Conservation (phyloP, 2,329 filamentous ascomycete genomes). For the Hypoxylon sp. region DNA sequence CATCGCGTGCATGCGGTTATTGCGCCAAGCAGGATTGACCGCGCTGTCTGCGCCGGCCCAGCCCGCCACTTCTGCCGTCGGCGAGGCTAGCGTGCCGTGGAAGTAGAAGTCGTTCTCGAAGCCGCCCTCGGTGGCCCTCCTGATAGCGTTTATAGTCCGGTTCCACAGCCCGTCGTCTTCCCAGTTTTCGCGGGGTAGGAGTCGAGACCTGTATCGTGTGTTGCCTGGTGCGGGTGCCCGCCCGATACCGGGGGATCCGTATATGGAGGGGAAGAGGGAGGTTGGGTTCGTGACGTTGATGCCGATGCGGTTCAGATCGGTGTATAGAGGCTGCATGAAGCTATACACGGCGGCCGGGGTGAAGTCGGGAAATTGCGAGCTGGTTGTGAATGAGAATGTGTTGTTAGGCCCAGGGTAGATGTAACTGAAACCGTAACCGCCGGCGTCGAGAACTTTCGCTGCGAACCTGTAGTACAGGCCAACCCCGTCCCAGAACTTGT, state of each 20-base stretch:
- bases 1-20: constrained; percentile 54
- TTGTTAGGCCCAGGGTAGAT: constrained; percentile 48
- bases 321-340: constrained; percentile 54
- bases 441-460: constrained; percentile 53
- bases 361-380: constrained; percentile 53
- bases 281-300: constrained; percentile 50
- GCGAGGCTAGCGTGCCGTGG: constrained; percentile 53
- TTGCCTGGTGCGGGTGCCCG: constrained; percentile 50
- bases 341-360: constrained; percentile 40
- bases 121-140: constrained; percentile 49
- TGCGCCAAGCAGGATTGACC: constrained; percentile 61
- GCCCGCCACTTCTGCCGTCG: constrained; percentile 50
- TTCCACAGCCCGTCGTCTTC: constrained; percentile 49
- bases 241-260: constrained; percentile 48
- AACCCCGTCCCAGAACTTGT: constrained; percentile 53
- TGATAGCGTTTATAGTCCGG: constrained; percentile 51
- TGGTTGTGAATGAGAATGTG: constrained; percentile 52
- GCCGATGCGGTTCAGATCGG: constrained; percentile 51
- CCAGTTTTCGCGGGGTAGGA: constrained; percentile 52
- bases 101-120: constrained; percentile 55
- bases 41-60: constrained; percentile 53
- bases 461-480: constrained; percentile 53
- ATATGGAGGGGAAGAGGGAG: constrained; percentile 46
- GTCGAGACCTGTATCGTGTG: constrained; percentile 53
- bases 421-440: constrained; percentile 56